These are phyloP conservation scores for Monilinia polystroma DNA, from an alignment of 2,329 filamentous ascomycete genomes.

Conservation along the genomic window DNA sequence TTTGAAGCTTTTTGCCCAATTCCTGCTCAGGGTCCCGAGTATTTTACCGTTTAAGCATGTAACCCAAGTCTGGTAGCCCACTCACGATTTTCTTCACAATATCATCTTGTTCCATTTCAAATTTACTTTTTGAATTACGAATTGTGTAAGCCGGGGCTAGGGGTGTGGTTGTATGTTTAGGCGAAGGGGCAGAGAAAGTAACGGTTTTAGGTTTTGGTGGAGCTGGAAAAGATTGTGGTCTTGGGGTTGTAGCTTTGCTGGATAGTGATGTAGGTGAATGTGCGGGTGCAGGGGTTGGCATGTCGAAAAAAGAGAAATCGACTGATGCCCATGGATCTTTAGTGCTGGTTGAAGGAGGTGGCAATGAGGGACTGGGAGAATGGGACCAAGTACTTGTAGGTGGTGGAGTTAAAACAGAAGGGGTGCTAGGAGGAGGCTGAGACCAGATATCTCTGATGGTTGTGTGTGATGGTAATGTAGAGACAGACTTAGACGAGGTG, in stretches of 20 bases:
- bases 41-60: constrained; percentile 39
- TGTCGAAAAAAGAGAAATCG: constrained; percentile 43
- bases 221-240: constrained; percentile 18
- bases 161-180: constrained; percentile 13
- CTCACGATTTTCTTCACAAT: constrained; percentile 39
- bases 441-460: constrained; percentile 10
- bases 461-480: constrained; percentile 1
- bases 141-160: constrained; percentile 21
- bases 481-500: neutral
- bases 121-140: constrained; percentile 29
- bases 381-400: constrained; percentile 1
- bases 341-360: constrained; percentile 13
- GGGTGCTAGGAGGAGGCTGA: neutral
- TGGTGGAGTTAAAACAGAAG: neutral
- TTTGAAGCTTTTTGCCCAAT: neutral
- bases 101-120: constrained; percentile 39
- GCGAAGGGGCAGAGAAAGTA: constrained; percentile 11
- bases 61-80: constrained; percentile 41
- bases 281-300: constrained; percentile 1
- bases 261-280: constrained; percentile 1
- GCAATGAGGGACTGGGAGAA: neutral
- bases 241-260: constrained; percentile 6
- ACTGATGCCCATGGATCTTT: constrained; percentile 40
- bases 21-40: neutral
- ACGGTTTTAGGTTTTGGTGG: constrained; percentile 20